phyloP scores from a whole-genome alignment of 2,329 filamentous ascomycete species.

The Alternaria conjuncta region DNA sequence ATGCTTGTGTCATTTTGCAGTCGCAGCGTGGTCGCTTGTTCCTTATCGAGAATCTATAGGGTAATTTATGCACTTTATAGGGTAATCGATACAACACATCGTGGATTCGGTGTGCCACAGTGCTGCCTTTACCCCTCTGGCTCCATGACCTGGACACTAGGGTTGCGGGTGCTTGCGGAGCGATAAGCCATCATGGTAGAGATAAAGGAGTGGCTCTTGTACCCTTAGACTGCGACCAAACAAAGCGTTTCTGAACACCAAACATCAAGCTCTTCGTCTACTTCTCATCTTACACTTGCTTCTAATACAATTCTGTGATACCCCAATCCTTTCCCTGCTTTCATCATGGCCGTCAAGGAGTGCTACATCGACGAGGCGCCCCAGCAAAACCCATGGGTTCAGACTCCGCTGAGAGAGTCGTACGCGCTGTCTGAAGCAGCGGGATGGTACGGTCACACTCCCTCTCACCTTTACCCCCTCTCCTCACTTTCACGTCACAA shows the following conservation, averaged over 20 bases:
- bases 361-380: constrained; percentile 26
- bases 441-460: constrained; percentile 67
- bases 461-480: background rate
- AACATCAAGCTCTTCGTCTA: background rate
- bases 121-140: constrained; percentile 18
- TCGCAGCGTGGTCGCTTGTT: constrained; percentile 22
- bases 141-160: constrained; percentile 15
- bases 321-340: constrained; percentile 1
- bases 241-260: background rate
- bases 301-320: constrained; percentile 15
- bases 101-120: constrained; percentile 13
- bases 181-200: constrained; percentile 27
- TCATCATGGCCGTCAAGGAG: constrained; percentile 36
- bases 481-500: background rate
- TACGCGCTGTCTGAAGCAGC: constrained; percentile 70
- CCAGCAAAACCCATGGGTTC: constrained; percentile 63
- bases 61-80: constrained; percentile 43
- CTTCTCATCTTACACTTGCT: constrained; percentile 1
- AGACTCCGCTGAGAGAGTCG: constrained; percentile 74
- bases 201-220: constrained; percentile 18
- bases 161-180: constrained; percentile 30
- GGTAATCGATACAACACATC: constrained; percentile 41
- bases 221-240: background rate
- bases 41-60: constrained; percentile 44
- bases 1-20: constrained; percentile 35